A percentile compares a stretch with the other conserved stretches of the same genome.
Evolutionary conservation across 1,284 basidiomycete species (phyloP).

Genomic region (Schizophyllum commune): DNA sequence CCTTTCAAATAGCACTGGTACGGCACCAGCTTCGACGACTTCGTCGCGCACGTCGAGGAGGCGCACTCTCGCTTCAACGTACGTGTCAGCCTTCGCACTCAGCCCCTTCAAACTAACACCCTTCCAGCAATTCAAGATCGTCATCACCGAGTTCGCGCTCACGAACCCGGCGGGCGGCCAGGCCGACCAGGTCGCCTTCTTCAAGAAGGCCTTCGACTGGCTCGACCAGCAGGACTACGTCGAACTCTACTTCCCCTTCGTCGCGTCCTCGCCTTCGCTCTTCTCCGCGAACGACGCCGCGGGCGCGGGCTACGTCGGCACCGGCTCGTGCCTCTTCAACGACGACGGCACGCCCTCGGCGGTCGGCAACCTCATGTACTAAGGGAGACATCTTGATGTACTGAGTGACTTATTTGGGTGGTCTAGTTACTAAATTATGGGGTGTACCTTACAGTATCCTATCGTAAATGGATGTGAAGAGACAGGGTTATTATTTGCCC

Average conservation of each 20-base stretch:
- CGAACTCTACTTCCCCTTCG: conserved; percentile 19
- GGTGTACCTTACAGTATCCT: too few species aligned
- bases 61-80: conserved; percentile 20
- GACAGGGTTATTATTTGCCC: too few species aligned
- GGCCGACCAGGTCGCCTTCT: conserved; percentile 12
- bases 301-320: conserved; percentile 11
- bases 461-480: too few species aligned
- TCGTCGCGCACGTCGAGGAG: conserved; percentile 18
- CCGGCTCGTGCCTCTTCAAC: conserved; percentile 14
- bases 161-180: conserved; percentile 9
- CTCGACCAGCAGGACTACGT: conserved; percentile 14
- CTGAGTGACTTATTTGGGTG: too few species aligned
- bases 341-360: conserved; percentile 11
- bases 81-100: not conserved
- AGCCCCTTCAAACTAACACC: not conserved
- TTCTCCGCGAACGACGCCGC: conserved; percentile 12
- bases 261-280: conserved; percentile 13
- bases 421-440: too few species aligned
- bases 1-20: conserved; percentile 22
- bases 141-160: conserved; percentile 15
- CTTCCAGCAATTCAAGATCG: conserved; percentile 6
- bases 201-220: conserved; percentile 15
- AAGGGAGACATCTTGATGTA: not conserved
- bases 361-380: conserved; percentile 12
- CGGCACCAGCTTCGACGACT: conserved; percentile 19